Evolutionary conservation across 257 asterid genomes (phyloP), one percentile per base, ranked within the genome.

Genomic region (Nicotiana noctiflora): DNA sequence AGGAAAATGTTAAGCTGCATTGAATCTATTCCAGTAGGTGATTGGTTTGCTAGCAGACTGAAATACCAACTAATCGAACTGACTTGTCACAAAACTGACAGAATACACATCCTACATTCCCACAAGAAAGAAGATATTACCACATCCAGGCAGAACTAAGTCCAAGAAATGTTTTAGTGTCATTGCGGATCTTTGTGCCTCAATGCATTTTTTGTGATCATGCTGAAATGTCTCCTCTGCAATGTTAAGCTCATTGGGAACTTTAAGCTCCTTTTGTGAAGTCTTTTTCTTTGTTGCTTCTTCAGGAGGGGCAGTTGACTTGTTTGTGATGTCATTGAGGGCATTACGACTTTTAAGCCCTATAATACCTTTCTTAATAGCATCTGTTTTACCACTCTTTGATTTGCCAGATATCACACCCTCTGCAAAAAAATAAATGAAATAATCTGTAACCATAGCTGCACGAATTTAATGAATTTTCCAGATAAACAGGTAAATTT

Each of bases 321-420:
- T 92, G 89, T 92, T 92, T 61, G 97, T 90, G 79, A 92, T 92
- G 84, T 91, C 97, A 74, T 87, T 89, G 61, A 92, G 90, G 81
- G 94, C 93, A 84, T 88, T 86, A 78, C 97, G 97, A 63, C 78
- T 82, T 83, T 89, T 88, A n/a, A 81, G 79, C 44, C 82, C 86
- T 75, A 75, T 74, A 67, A 88, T 92, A 80, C 85, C 88, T 82
- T 86, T 92, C 84, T 86, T 88, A 40, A 79, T 86, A 49, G 61
- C 65, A 19, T 83, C 82, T 6, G 79, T 82, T 77, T 83, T 87
- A 75, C 90, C 81, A 79, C 70, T 84, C 88, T 87, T 87, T 60
- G 89, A 81, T 86, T 84, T 89, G 34, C 94, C 86, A 57, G 83
- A 86, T 66, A 81, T 44, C 57, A 81, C 57, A 19, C 74, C 85